Conservation (phyloP, 192 early-diverging fungal species). For the Backusella circina region DNA sequence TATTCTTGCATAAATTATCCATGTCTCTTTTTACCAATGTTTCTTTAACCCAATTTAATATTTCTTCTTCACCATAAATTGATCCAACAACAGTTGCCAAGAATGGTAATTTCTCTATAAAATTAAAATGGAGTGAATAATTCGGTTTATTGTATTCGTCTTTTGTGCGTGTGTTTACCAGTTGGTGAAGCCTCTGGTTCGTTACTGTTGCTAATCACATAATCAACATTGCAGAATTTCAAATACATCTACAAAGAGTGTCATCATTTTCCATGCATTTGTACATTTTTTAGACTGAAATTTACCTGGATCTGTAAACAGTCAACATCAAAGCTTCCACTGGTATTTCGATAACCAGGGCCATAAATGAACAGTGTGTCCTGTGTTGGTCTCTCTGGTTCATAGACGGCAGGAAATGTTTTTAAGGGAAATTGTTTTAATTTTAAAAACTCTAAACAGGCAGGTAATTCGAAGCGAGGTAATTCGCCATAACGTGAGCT, state of each 20-base stretch:
- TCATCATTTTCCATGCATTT: neutral
- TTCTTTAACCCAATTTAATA: constrained; percentile 46
- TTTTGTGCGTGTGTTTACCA: constrained; percentile 28
- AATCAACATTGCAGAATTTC: constrained; percentile 42
- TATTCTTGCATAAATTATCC: neutral
- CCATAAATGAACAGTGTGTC: constrained; percentile 52
- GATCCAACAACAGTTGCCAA: constrained; percentile 41
- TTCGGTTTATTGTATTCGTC: too few relatives aligned
- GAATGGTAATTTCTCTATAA: constrained; percentile 53
- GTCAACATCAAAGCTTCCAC: constrained; percentile 48
- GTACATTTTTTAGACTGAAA: neutral
- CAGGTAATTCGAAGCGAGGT: constrained; percentile 25
- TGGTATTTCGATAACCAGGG: constrained; percentile 31
- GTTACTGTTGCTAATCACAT: constrained; percentile 38
- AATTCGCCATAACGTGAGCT: constrained; percentile 13
- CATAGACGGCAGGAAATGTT: constrained; percentile 29
- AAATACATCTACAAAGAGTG: constrained; percentile 41
- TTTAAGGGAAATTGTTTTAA: constrained; percentile 42
- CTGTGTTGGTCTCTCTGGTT: constrained; percentile 16
- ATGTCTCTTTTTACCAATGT: constrained; percentile 25
- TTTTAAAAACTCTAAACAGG: constrained; percentile 27
- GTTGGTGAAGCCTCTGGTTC: constrained; percentile 55
- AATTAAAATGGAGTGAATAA: neutral
- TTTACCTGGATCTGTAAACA: constrained; percentile 50
- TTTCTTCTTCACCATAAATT: constrained; percentile 40